These are phyloP conservation scores for Daedaleopsis nitida DNA, from an alignment of 768 basidiomycete genomes.

Conservation along the genomic window DNA sequence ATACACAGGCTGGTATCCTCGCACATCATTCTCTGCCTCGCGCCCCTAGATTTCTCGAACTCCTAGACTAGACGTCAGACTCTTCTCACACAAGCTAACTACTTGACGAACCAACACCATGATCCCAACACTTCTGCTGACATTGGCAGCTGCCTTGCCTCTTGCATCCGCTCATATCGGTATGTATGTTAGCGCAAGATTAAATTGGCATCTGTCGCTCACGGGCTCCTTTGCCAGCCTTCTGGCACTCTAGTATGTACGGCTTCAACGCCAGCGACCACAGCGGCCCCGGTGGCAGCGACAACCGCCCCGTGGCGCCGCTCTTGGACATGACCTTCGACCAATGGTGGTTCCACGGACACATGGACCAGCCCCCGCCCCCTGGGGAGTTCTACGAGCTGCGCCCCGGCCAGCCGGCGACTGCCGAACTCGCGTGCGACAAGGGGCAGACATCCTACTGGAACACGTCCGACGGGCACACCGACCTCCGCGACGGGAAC, in stretches of 20 bases:
- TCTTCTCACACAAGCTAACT: background rate
- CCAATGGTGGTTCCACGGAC: conserved; percentile 65
- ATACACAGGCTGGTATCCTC: background rate
- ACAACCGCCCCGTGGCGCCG: conserved; percentile 60
- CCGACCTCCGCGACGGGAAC: conserved; percentile 53
- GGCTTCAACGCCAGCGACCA: conserved; percentile 65
- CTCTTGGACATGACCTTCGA: conserved; percentile 40
- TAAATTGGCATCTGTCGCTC: background rate
- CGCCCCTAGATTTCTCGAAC: background rate
- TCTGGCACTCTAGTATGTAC: conserved; percentile 61
- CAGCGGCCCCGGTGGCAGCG: conserved; percentile 45
- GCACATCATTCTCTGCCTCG: no score
- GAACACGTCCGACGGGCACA: conserved; percentile 42
- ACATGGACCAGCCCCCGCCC: conserved; percentile 60
- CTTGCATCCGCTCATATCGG: conserved; percentile 21
- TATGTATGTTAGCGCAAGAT: conserved; percentile 3
- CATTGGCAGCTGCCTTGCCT: conserved; percentile 15
- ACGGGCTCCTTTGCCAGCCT: conserved; percentile 33
- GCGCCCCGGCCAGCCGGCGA: conserved; percentile 57
- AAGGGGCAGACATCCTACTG: conserved; percentile 64
- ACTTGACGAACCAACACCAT: conserved; percentile 6
- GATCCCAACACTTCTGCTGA: conserved; percentile 9
- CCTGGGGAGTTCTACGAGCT: conserved; percentile 57
- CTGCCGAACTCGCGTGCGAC: conserved; percentile 56
- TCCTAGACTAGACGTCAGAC: background rate